These are phyloP conservation scores for Amborella trichopoda DNA, from an alignment of 164 flowering plant genomes.

Conservation along the genomic window DNA sequence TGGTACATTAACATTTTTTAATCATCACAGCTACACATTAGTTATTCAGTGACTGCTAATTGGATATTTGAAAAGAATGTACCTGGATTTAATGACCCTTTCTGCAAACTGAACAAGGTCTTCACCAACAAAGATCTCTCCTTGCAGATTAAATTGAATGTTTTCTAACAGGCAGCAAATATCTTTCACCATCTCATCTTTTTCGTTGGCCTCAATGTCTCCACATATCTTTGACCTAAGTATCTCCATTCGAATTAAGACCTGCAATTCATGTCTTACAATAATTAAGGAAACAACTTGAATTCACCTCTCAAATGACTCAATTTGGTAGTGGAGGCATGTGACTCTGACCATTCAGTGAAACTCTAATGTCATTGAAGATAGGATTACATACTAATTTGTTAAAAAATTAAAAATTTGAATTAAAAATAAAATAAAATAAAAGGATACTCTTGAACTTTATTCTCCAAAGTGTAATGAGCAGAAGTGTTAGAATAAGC, in stretches of 20 bases:
- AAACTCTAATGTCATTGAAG: too few relatives aligned
- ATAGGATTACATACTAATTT: too few relatives aligned
- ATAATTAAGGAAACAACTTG: conserved; percentile 39
- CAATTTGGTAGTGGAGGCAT: too few relatives aligned
- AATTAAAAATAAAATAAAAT: neutral
- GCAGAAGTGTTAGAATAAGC: conserved; percentile 14
- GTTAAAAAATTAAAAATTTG: too few relatives aligned
- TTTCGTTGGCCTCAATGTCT: conserved; percentile 28
- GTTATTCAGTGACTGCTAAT: too few relatives aligned
- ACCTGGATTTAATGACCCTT: conserved; percentile 68
- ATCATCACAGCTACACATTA: too few relatives aligned
- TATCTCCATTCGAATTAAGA: conserved; percentile 89
- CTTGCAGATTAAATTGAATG: conserved; percentile 60
- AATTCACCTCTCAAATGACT: too few relatives aligned
- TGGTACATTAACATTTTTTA: too few relatives aligned
- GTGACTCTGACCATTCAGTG: too few relatives aligned
- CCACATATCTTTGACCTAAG: conserved; percentile 42
- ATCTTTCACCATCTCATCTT: conserved; percentile 44
- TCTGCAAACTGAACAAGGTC: conserved; percentile 63
- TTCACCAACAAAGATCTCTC: conserved; percentile 77
- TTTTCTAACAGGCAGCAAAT: conserved; percentile 61
- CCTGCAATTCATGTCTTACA: conserved; percentile 76
- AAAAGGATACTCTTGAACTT: conserved; percentile 80
- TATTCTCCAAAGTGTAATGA: conserved; percentile 19
- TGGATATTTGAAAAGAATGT: too few relatives aligned